Base-by-base conservation (phyloP, 139 green algal genomes). In the Tetradesmus obliquus region DNA sequence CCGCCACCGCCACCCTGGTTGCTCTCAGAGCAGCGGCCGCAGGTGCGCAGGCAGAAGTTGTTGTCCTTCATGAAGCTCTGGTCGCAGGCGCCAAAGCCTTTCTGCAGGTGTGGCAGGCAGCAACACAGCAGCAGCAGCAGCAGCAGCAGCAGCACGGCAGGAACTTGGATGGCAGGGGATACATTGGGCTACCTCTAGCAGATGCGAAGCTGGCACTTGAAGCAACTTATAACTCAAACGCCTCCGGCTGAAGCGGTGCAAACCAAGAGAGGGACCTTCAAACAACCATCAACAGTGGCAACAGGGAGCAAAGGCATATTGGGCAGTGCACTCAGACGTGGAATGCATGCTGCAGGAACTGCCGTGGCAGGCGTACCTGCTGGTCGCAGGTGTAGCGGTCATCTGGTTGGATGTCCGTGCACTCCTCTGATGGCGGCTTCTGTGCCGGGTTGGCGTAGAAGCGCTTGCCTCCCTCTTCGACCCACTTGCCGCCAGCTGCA, bases 381-480 rank as follows among this genome's bases (percentile, higher is more conserved):
- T 84, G 69, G 51, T 69, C 51, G 53, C 69, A 90, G 17, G 71
- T 84, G 86, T 57, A 90, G 5, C 86, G 55, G 19, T 82, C 53
- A 72, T 90, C 86, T 15, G 71, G 86, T 9, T 69, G 51, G 3
- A 83, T n/a, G 54, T 84, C 71, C 1, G 53, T 72, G n/a, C 84
- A 88, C 54, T 87, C 53, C 2, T 24, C 76, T 32, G 58, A 58
- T 19, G 60, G 8, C 17, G 45, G 8, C 10, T 71, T 71, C 60
- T 71, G 60, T 20, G 60, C 60, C 1, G 60, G 60, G 60, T 71
- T 71, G 60, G 60, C 15, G 60, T 71, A 71, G 3, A 71, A 71
- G 9, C 60, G 60, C 9, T 10, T 71, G 60, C 60, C 60, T 4
- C 19, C 60, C 60, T 15, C 60, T 12, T 71, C 60, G 1, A 71